These are phyloP conservation scores for Gossypium arboreum DNA, from an alignment of 345 rosid genomes.

Conservation along the genomic window DNA sequence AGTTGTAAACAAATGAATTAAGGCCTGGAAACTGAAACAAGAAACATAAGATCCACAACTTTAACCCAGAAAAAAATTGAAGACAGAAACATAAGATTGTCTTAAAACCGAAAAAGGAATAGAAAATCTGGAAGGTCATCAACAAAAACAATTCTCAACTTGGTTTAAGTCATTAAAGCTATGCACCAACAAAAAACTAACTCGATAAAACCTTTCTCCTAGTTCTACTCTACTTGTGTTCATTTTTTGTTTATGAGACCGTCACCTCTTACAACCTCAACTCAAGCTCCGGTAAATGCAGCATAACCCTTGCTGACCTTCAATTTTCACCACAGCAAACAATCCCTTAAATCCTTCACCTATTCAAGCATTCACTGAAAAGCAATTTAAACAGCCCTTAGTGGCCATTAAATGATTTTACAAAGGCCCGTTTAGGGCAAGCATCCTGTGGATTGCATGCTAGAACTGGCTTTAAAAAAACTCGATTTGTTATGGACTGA, in stretches of 20 bases:
- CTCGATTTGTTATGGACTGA: not conserved
- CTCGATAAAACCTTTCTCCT: not conserved
- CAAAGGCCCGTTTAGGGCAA: constrained; percentile 1
- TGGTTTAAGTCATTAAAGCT: not conserved
- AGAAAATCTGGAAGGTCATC: not conserved
- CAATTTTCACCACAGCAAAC: constrained; percentile 16
- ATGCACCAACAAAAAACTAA: not conserved
- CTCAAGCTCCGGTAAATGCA: constrained; percentile 10
- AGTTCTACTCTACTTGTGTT: not conserved
- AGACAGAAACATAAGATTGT: not conserved
- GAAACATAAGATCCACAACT: not conserved
- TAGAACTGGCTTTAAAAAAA: not conserved
- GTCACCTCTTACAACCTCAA: constrained; percentile 15
- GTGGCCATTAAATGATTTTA: constrained; percentile 14
- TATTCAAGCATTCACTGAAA: constrained; percentile 18
- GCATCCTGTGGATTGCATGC: not conserved
- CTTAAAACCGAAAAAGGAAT: not conserved
- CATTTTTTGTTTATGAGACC: not conserved
- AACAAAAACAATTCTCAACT: constrained; percentile 2
- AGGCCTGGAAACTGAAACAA: constrained; percentile 6
- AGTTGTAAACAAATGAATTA: constrained; percentile 8
- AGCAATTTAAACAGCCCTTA: constrained; percentile 11
- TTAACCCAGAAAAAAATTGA: not conserved
- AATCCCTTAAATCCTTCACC: constrained; percentile 15
- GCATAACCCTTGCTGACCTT: constrained; percentile 8